phyloP scores from a whole-genome alignment of 768 basidiomycete genomes.

The Mrakia hoshinonis region DNA sequence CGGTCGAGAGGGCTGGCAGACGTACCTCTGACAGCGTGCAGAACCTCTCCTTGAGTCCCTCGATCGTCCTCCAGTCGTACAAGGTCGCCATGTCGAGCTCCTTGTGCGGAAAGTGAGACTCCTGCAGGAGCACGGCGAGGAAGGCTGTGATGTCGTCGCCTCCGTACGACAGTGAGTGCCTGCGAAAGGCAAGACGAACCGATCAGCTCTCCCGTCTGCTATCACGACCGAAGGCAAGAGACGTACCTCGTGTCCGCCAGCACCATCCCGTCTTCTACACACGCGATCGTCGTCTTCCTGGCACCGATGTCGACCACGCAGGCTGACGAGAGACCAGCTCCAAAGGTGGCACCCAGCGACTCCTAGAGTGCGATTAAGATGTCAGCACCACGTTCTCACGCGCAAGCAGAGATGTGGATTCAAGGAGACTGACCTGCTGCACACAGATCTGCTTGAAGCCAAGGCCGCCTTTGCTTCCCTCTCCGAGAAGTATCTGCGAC shows the following conservation, averaged over 20 bases:
- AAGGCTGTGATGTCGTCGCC: constrained; percentile 94
- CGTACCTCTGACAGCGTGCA: constrained; percentile 82
- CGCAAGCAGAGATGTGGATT: neutral
- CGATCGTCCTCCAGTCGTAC: constrained; percentile 85
- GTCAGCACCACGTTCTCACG: neutral
- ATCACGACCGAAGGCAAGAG: neutral
- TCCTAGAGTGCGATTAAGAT: constrained; percentile 50
- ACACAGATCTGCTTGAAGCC: constrained; percentile 89
- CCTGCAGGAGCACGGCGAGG: constrained; percentile 64
- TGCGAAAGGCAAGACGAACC: constrained; percentile 35
- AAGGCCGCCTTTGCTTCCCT: constrained; percentile 45
- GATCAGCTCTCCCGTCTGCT: neutral
- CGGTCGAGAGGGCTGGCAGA: neutral
- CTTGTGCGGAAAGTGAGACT: constrained; percentile 79
- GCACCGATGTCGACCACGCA: constrained; percentile 96
- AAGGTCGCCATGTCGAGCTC: constrained; percentile 65
- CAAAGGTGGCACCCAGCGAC: constrained; percentile 84
- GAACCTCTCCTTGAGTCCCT: constrained; percentile 74
- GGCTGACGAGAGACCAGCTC: constrained; percentile 86
- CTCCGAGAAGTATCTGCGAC: constrained; percentile 57
- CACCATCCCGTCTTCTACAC: constrained; percentile 88
- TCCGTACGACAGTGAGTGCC: constrained; percentile 76
- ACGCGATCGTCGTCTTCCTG: constrained; percentile 69
- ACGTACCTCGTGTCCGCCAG: constrained; percentile 73
- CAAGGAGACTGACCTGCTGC: constrained; percentile 72